Base-by-base conservation (phyloP, 2,329 filamentous ascomycete species). In the Teratosphaeria epicoccoides region DNA sequence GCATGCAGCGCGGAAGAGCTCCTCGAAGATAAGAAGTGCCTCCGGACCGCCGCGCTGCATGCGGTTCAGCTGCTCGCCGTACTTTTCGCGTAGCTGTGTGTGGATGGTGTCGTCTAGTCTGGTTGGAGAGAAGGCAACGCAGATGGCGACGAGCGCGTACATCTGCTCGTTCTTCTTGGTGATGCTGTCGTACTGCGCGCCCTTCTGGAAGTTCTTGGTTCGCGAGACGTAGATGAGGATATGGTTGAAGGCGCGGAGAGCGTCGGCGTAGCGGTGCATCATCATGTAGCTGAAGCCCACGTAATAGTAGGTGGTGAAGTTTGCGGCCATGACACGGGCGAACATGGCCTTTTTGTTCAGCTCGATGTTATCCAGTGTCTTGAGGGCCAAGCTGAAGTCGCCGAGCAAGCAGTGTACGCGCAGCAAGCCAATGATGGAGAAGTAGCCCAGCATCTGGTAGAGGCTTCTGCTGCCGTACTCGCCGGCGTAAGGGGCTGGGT, bases 341-440 rank as follows among this genome's bases (percentile, higher is more conserved):
- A 98, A 98, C 88, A 97, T 97, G 72, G 93, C 90, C 80, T 97
- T 97, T 81, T 98, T 98, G 80, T 97, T 98, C 66, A 98, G 84
- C 81, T 98, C 93, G 68, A 98, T 97, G 70, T 97, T 91, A 71
- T 98, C 93, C 60, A 98, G 86, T 29, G 93, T 98, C 83, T 97
- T 98, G 67, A 98, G 83, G 48, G 93, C 93, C 57, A 98, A 83
- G 74, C 88, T 95, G 76, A 98, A 98, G 76, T 98, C 93, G 63
- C 93, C 93, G 49, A 98, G 81, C 66, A 98, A 77, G 74, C 87
- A 94, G 81, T 98, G 93, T 59, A 98, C 93, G 47, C 93, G 85
- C 63, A 98, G 81, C 55, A 98, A 82, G 53, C 93, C 93, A 67
- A 98, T 95, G 74, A 98, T 96, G 70, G 91, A 96, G 76, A 98